These are phyloP conservation scores for Penicillium robsamsonii DNA, from an alignment of 495 filamentous ascomycete species.

Conservation along the genomic window DNA sequence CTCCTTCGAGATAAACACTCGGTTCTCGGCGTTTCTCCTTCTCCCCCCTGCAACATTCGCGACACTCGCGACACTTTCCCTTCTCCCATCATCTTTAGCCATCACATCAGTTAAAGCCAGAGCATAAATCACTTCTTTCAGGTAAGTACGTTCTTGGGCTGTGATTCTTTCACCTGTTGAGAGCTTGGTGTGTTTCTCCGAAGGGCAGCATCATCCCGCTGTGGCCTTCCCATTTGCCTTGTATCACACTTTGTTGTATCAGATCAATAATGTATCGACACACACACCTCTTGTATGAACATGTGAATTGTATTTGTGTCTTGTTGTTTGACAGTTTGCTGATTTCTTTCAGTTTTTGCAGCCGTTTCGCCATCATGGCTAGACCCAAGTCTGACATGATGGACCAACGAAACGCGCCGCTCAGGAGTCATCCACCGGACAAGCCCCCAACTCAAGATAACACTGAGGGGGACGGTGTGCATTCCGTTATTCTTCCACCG, in stretches of 20 bases:
- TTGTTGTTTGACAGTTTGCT: background rate
- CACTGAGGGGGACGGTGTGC: background rate
- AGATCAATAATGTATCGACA: background rate
- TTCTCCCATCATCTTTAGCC: background rate
- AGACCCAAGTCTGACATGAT: background rate
- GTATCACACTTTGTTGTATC: background rate
- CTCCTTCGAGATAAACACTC: background rate
- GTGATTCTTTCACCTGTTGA: background rate
- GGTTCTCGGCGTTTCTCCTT: background rate
- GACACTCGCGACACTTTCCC: too few relatives aligned
- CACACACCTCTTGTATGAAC: background rate
- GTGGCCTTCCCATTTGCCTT: background rate
- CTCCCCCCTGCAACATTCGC: too few relatives aligned
- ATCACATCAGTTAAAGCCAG: background rate
- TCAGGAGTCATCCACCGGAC: background rate
- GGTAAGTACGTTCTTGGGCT: background rate
- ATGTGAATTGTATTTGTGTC: background rate
- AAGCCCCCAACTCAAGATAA: background rate
- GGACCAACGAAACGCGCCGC: background rate
- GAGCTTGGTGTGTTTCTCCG: background rate
- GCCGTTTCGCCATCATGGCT: background rate
- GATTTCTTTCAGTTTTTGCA: background rate
- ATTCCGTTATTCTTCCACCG: background rate
- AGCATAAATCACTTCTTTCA: background rate
- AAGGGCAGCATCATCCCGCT: background rate